Evolutionary conservation across 495 filamentous ascomycete genomes (phyloP).

Genomic region (Neurospora pannonica): DNA sequence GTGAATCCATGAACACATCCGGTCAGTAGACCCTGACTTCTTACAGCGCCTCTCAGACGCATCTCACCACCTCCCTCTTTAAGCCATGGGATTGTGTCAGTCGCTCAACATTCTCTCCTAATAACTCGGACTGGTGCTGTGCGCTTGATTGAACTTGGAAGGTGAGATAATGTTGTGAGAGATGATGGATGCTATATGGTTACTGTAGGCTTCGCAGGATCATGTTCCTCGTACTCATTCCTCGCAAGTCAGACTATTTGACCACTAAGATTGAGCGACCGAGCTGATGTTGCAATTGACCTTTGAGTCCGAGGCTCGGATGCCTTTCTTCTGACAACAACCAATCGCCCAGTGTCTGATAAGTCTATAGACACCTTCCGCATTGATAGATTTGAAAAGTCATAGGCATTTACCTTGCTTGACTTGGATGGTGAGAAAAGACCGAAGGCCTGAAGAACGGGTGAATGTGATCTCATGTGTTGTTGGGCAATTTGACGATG

Average conservation of each 20-base stretch:
- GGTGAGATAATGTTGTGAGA: not conserved
- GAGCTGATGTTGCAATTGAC: not conserved
- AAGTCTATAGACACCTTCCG: not conserved
- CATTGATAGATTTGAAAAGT: not conserved
- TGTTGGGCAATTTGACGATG: too few species aligned
- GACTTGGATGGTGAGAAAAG: too few species aligned
- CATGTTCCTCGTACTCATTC: not conserved
- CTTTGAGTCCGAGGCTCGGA: not conserved
- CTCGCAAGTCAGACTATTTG: not conserved
- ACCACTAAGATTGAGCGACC: not conserved
- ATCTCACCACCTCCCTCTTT: not conserved
- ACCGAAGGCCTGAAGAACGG: too few species aligned
- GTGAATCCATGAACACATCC: too few species aligned
- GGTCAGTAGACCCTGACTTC: not conserved
- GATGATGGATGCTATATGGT: not conserved
- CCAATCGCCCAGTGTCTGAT: not conserved
- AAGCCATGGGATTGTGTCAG: not conserved
- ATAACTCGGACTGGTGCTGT: not conserved
- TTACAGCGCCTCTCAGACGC: not conserved
- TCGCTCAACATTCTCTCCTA: not conserved
- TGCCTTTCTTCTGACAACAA: not conserved
- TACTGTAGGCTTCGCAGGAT: not conserved
- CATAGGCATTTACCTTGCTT: accelerated
- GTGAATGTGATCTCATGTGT: too few species aligned
- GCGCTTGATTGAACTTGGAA: not conserved